phyloP scores from a whole-genome alignment of 192 early-diverging fungal species.

The Neocallimastix lanati region DNA sequence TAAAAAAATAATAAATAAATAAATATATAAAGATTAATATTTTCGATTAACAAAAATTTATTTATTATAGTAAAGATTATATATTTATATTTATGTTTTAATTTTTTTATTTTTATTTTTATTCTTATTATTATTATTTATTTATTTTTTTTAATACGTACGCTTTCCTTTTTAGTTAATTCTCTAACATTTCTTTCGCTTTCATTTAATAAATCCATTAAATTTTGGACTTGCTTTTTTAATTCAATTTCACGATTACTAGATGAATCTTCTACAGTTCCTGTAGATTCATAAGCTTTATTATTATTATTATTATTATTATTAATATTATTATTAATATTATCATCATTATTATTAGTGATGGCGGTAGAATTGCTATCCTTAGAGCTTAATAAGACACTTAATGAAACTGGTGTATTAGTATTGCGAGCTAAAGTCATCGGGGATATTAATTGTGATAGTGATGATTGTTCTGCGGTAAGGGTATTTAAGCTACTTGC shows the following conservation, averaged over 20 bases:
- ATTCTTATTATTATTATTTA: too few species aligned
- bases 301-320: not conserved
- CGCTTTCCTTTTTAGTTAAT: conserved; percentile 31
- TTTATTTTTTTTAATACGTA: conserved; percentile 5
- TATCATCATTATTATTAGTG: too few species aligned
- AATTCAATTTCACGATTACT: not conserved
- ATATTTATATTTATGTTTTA: too few species aligned
- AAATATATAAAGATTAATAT: not conserved
- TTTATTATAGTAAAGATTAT: too few species aligned
- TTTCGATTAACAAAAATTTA: too few species aligned
- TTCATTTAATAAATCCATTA: conserved; percentile 34
- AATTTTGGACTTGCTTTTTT: conserved; percentile 14
- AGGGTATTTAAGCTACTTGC: not conserved
- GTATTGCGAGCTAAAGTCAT: not conserved
- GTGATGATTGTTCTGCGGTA: not conserved
- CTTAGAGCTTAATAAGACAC: not conserved
- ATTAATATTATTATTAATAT: too few species aligned
- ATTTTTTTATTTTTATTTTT: too few species aligned
- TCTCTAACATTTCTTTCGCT: conserved; percentile 23
- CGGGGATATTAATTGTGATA: not conserved
- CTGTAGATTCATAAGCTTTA: not conserved
- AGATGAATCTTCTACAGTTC: not conserved
- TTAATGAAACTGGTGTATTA: not conserved
- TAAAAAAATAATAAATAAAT: not conserved
- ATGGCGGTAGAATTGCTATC: not conserved